Conservation (phyloP, 345 rosid genomes). For the Lenwebbia sp. region DNA sequence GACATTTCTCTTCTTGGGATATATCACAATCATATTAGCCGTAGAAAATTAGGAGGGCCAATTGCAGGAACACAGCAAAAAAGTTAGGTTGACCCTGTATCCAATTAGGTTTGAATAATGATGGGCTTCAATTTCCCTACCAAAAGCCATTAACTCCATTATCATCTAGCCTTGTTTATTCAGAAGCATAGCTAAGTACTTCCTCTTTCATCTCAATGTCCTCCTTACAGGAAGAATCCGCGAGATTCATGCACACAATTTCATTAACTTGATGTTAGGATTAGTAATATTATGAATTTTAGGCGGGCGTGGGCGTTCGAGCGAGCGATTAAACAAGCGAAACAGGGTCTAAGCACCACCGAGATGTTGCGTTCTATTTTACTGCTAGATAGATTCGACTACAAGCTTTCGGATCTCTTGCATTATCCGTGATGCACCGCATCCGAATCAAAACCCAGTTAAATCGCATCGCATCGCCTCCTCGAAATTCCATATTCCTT, state of each 20-base stretch:
- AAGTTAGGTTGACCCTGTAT: not conserved
- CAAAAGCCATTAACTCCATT: not conserved
- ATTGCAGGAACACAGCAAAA: not conserved
- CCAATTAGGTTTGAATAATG: not conserved
- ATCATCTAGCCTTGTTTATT: not conserved
- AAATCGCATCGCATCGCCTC: accelerated
- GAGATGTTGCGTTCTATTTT: not conserved
- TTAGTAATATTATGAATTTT: not conserved
- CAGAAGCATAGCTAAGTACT: not conserved
- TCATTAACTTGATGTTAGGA: not conserved
- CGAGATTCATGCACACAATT: not conserved
- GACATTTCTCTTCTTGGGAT: not conserved
- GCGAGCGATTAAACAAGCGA: not conserved
- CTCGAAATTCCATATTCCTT: not conserved
- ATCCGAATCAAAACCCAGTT: not conserved
- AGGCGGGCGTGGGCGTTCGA: not conserved
- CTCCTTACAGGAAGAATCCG: not conserved
- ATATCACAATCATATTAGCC: not conserved
- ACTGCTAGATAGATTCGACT: not conserved
- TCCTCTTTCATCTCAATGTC: not conserved
- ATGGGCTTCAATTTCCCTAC: not conserved
- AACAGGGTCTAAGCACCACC: not conserved
- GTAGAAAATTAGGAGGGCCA: not conserved
- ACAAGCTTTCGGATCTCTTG: not conserved
- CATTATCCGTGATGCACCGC: not conserved